These are phyloP conservation scores for Myxozyma neglecta DNA, from an alignment of 805 yeast genomes.

Conservation along the genomic window DNA sequence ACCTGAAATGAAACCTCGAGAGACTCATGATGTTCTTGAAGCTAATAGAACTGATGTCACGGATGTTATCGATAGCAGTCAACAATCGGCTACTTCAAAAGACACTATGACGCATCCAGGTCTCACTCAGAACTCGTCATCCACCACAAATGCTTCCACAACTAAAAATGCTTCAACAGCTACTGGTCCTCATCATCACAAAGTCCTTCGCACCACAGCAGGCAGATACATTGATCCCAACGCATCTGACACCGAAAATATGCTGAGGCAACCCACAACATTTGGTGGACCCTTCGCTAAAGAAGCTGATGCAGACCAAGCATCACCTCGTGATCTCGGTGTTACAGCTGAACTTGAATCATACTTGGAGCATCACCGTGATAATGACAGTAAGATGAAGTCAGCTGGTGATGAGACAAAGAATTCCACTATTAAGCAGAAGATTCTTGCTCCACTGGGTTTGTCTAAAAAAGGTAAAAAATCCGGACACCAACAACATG, in stretches of 20 bases:
- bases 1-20: too few species aligned
- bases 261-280: not conserved
- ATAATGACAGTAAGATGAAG: not conserved
- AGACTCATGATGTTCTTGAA: too few species aligned
- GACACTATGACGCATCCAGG: not conserved
- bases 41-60: too few species aligned
- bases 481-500: not conserved
- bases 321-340: not conserved
- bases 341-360: not conserved
- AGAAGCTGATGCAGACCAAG: not conserved
- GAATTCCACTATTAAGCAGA: not conserved
- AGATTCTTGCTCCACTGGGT: not conserved
- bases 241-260: not conserved
- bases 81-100: not conserved
- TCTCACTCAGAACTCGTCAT: not conserved
- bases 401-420: not conserved
- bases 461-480: not conserved
- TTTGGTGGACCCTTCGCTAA: slow-evolving; percentile 1
- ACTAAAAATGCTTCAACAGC: not conserved
- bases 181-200: not conserved
- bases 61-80: too few species aligned
- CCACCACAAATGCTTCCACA: not conserved
- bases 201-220: slow-evolving; percentile 3
- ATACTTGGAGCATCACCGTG: not conserved
- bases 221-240: slow-evolving; percentile 6